phyloP scores from a whole-genome alignment of 2,329 filamentous ascomycete genomes.

The Neopestalotiopsis sp. region DNA sequence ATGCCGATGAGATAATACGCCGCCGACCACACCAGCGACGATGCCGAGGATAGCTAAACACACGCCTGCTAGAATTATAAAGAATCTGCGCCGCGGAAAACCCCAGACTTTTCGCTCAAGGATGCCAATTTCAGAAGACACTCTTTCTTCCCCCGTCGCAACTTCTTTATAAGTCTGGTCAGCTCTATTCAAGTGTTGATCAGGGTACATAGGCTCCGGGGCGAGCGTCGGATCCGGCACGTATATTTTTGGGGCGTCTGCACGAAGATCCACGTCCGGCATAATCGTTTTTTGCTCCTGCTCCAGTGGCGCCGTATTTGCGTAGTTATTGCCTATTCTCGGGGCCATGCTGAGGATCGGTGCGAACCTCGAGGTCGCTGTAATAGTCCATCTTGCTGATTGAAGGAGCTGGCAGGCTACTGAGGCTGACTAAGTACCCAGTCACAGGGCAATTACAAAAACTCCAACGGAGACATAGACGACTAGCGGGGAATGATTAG shows the following conservation, averaged over 20 bases:
- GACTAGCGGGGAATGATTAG: too few species aligned
- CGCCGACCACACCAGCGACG: constrained; percentile 27
- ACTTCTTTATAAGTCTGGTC: not conserved
- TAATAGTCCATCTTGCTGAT: constrained; percentile 6
- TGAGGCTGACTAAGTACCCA: too few species aligned
- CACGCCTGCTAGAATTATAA: constrained; percentile 19
- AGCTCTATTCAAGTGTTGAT: not conserved
- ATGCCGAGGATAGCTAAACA: constrained; percentile 23
- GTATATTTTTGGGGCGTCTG: not conserved
- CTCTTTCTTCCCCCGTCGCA: too few species aligned
- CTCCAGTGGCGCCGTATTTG: not conserved
- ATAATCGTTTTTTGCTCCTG: not conserved
- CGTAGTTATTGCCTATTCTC: not conserved
- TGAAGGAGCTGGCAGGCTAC: not conserved
- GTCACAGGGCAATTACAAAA: too few species aligned
- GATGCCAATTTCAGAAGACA: too few species aligned
- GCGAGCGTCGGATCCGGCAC: not conserved
- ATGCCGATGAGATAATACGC: constrained; percentile 19
- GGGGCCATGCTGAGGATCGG: not conserved
- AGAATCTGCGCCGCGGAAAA: constrained; percentile 25
- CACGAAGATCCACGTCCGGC: not conserved
- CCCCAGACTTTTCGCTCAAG: constrained; percentile 22
- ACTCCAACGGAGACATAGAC: too few species aligned
- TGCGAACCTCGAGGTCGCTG: constrained; percentile 1
- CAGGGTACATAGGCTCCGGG: not conserved